These are phyloP conservation scores for Ophiostoma tasmaniense DNA, from an alignment of 2,329 filamentous ascomycete species.

Conservation along the genomic window DNA sequence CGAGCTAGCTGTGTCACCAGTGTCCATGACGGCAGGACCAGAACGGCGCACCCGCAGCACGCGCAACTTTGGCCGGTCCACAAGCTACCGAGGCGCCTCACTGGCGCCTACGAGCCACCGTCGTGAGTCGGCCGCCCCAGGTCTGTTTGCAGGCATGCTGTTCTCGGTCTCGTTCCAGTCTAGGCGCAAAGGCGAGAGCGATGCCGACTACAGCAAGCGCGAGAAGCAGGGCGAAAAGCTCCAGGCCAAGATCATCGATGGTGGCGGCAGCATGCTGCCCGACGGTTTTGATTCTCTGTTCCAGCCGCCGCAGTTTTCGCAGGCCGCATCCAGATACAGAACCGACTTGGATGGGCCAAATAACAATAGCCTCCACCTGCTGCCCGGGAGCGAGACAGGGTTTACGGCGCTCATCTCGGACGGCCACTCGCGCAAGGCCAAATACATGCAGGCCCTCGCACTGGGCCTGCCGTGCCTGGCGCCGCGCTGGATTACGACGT, in stretches of 20 bases:
- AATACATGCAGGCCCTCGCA: conserved; percentile 91
- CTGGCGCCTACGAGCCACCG: conserved; percentile 1
- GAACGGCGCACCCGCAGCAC: conserved; percentile 22
- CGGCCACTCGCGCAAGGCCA: conserved; percentile 73
- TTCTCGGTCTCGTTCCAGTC: conserved; percentile 73
- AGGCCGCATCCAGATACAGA: conserved; percentile 17
- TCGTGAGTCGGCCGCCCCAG: conserved; percentile 16
- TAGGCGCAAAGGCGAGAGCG: conserved; percentile 44
- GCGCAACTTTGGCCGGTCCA: conserved; percentile 10
- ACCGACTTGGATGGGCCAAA: neutral
- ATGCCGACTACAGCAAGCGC: conserved; percentile 29
- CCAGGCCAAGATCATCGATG: conserved; percentile 53
- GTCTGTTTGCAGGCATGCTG: conserved; percentile 69
- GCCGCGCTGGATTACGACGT: conserved; percentile 70
- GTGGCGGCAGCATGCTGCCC: conserved; percentile 64
- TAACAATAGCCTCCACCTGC: conserved; percentile 43
- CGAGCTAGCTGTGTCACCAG: conserved; percentile 37
- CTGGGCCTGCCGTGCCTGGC: conserved; percentile 81
- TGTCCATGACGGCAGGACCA: conserved; percentile 25
- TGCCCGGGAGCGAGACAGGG: conserved; percentile 46
- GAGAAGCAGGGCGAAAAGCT: conserved; percentile 38
- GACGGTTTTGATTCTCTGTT: conserved; percentile 80
- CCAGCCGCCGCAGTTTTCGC: conserved; percentile 34
- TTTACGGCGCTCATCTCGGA: conserved; percentile 86
- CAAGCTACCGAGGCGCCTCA: conserved; percentile 10